Evolutionary conservation across 495 filamentous ascomycete species (phyloP).

Genomic region (Penicillium cosmopolitanum): DNA sequence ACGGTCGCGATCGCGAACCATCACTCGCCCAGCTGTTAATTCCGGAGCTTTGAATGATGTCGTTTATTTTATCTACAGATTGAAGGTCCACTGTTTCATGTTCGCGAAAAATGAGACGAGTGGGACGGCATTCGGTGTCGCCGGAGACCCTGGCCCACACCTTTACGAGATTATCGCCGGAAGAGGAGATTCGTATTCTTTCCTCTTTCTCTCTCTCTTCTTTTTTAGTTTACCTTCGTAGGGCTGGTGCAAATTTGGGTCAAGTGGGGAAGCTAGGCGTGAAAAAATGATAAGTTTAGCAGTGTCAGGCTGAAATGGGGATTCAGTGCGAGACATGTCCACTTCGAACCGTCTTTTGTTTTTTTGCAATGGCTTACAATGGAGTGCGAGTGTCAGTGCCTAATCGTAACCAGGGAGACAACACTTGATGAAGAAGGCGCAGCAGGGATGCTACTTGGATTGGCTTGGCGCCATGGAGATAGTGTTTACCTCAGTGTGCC

Average conservation of each 20-base stretch:
- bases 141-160: not conserved
- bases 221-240: not conserved
- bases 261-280: not conserved
- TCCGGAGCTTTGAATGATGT: not conserved
- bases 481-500: not conserved
- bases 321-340: slow-evolving; percentile 2
- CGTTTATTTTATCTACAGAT: not conserved
- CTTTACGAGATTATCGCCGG: slow-evolving; percentile 5
- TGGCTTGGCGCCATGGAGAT: slow-evolving; percentile 1
- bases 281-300: not conserved
- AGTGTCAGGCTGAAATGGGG: slow-evolving; percentile 1
- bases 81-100: slow-evolving; percentile 2
- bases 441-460: not conserved
- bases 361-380: not conserved
- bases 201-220: not conserved
- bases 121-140: not conserved
- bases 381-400: not conserved
- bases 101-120: slow-evolving; percentile 2
- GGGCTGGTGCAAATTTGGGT: slow-evolving; percentile 2
- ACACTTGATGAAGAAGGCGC: not conserved
- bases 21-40: too few species aligned
- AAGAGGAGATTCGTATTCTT: slow-evolving; percentile 3
- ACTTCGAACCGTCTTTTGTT: not conserved
- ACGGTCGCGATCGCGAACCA: not conserved
- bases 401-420: not conserved